Evolutionary conservation across 345 rosid species (phyloP), one percentile per base, ranked within the genome.

Genomic region (Stellera chamaejasme): DNA sequence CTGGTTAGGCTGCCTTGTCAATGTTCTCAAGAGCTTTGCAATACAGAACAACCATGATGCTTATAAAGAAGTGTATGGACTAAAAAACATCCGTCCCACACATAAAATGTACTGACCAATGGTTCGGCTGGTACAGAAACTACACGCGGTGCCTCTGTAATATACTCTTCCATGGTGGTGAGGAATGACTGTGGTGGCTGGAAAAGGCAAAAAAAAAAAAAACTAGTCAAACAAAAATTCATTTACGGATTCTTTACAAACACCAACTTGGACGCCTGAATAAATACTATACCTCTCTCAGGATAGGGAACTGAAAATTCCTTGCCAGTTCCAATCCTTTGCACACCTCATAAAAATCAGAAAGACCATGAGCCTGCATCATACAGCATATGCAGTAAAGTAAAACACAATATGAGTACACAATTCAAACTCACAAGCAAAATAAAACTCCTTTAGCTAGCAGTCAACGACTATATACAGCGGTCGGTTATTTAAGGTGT

Each of bases 181-280:
- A 93, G 87, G 64, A 93, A 93, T 36, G 96, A 87, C 71, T 87
- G 97, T 41, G 99, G 99, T 19, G 97, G 99, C 99, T 94, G 68
- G 26, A 75, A 43, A 59, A 46, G 36, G 27, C 13, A 7, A 59
- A 48, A 19, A 48, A 23, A 7, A 59, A 48, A 19, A 48, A 23
- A 45, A 25, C 47, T 52, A 50, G 45, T 43, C 10, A 43, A 10
- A 12, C 25, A 47, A 41, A 49, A 50, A 45, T n/a, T 45, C 12
- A 54, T 48, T 10, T 3, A 13, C 28, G 25, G 15, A 32, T 16
- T 60, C 50, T 50, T 36, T 61, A 48, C 26, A 61, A 56, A 55
- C 27, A 50, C 27, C 46, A 27, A 19, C 60, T 36, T 32, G 39
- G 39, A 32, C 57, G 52, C 10, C 11, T 27, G 47, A 13, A 41